Conservation (phyloP, 192 early-diverging fungal genomes). For the Entomortierella chlamydospora region DNA sequence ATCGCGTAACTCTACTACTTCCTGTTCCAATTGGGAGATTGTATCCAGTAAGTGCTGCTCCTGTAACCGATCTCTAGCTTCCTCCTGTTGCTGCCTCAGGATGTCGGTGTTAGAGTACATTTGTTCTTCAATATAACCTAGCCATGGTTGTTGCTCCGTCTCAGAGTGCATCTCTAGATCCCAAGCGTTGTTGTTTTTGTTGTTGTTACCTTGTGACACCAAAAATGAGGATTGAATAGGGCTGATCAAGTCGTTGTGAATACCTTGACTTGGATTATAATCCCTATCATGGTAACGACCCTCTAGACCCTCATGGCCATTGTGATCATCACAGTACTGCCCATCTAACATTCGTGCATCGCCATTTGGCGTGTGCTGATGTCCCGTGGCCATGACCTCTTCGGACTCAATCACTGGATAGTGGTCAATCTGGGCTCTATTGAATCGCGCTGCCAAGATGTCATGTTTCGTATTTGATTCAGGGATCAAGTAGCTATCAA, state of each 20-base stretch:
- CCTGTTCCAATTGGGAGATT: constrained; percentile 3
- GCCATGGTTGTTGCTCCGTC: not conserved
- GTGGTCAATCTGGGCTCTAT: not conserved
- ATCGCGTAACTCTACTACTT: not conserved
- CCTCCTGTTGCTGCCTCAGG: not conserved
- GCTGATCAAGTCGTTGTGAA: constrained; percentile 1
- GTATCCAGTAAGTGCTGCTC: not conserved
- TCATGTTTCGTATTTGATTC: not conserved
- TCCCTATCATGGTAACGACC: not conserved
- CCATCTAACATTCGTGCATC: not conserved
- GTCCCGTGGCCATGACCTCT: not conserved
- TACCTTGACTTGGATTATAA: not conserved
- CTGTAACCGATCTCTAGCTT: not conserved
- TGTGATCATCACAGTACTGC: not conserved
- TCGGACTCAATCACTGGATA: not conserved
- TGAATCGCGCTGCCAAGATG: not conserved
- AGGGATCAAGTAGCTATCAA: not conserved
- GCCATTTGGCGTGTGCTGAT: not conserved
- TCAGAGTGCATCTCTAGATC: not conserved
- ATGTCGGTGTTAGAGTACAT: not conserved
- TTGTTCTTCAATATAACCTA: not conserved
- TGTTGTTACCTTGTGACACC: not conserved
- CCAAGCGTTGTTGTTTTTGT: not conserved
- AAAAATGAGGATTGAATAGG: constrained; percentile 10
- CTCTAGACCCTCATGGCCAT: not conserved